Evolutionary conservation across 768 basidiomycete species (phyloP), one percentile per base, ranked within the genome.

Genomic region (Amanita rubescens): DNA sequence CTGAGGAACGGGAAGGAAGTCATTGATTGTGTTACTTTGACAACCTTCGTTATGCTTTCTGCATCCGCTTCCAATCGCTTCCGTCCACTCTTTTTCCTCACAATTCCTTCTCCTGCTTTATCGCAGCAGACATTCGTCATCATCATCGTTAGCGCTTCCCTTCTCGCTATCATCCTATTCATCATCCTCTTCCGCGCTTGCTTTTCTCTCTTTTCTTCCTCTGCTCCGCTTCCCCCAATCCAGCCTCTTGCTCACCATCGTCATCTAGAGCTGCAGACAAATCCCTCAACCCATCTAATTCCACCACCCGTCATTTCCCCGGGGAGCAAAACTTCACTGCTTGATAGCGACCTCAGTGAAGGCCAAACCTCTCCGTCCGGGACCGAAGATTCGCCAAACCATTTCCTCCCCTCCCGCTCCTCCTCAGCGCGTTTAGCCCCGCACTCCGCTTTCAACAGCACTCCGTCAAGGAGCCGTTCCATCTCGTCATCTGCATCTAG

Each of bases 201-300:
- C 49, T 68, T 68, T 35, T 69, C 70, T 42, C 58, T 48, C 14
- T 69, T 60, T 24, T 61, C 65, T 22, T 58, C 64, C 24, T 62
- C 72, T 1, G 68, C 63, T 0, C 85, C 85, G 3, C 71, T 86
- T 0, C 85, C 85, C 0, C 85, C 82, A 12, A 72, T 80, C 10
- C 85, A 85, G 57, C 78, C 81, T 14, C 77, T 86, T 20, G 82
- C 84, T 4, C 80, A 80, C 58, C 77, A 80, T 51, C 75, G 84
- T 12, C 75, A 79, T 57, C 75, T 75, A 27, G 72, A 47, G 53
- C 67, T 46, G 55, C 62, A 8, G 27, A 30, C 27, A 30, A 8
- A 8, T 30, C n/a, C 62, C 63, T 8, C 55, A 3, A 22, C 17
- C 20, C 33, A 30, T 30, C 8, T 30, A 8, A 15, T 38, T 15